Evolutionary conservation across 1,139 yeast species (phyloP), one percentile per base, ranked within the genome.

Genomic region (Pichia sp.): DNA sequence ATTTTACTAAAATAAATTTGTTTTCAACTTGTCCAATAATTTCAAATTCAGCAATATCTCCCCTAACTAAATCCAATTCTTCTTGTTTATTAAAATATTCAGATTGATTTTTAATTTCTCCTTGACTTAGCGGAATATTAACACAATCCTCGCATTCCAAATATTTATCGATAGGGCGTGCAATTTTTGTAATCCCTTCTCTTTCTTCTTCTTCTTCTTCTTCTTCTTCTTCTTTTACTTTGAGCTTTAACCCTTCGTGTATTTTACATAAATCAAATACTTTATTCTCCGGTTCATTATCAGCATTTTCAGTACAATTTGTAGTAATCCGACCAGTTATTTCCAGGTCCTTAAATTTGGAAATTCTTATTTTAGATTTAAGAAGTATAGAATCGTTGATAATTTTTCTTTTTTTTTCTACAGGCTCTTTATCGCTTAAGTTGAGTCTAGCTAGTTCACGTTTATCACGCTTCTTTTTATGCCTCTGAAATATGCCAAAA

Each of bases 11-110:
- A 27, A 86, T 76, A 57, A 83, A 84, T 56, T 79, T 79, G 5
- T 66, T 59, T 44, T 81, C 87, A 1, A 86, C 66, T 60, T 86
- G 95, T 4, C 60, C 58, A 11, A 76, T 64, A 1, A 72, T 67
- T 18, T 56, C 53, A 40, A 66, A 59, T 2, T 56, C 43, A 0
- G 11, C 8, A 8, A 64, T 42, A 32, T 54, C 53, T 2, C 45
- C 43, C 6, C 54, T 46, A 1, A 41, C 45, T 6, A 66, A 34
- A 27, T 50, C 39, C 5, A 55, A 32, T 5, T 45, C n/a, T 8
- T 30, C 37, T 9, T 34, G 28, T 4, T 38, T 31, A 4, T 34
- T 33, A 33, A 48, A 52, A 44, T 42, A 48, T 3, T 9, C 26
- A 2, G 53, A 44, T 34, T 39, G 43, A 7, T 30, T 44, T 33